These are phyloP conservation scores for Colletotrichum musae DNA, from an alignment of 2,329 filamentous ascomycete species.

Conservation along the genomic window DNA sequence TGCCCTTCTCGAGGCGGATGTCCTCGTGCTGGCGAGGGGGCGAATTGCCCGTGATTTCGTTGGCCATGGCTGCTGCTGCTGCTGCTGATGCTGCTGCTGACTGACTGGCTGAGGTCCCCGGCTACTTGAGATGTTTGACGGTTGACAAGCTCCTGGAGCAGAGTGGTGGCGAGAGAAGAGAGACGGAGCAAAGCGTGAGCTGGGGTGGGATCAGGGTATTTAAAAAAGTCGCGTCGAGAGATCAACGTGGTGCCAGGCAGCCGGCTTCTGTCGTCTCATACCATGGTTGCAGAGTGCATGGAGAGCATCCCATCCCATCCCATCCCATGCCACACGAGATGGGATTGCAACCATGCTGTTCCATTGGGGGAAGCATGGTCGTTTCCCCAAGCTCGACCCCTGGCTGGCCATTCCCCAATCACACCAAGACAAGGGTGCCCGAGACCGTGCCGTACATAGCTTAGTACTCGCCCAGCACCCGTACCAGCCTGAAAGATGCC, in stretches of 20 bases:
- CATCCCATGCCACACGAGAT: neutral
- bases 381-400: conserved; percentile 30
- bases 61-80: conserved; percentile 27
- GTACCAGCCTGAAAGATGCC: conserved; percentile 1
- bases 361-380: neutral
- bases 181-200: neutral
- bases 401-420: conserved; percentile 31
- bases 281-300: conserved; percentile 32
- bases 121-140: conserved; percentile 21
- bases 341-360: neutral
- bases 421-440: conserved; percentile 7
- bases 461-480: neutral
- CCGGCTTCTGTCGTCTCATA: conserved; percentile 24
- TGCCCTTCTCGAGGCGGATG: conserved; percentile 50
- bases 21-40: conserved; percentile 37
- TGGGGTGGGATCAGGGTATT: conserved; percentile 33
- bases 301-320: conserved; percentile 8
- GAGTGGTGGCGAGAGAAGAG: conserved; percentile 27
- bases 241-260: conserved; percentile 29
- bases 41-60: conserved; percentile 29
- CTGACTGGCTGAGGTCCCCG: neutral
- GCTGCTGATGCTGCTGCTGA: neutral
- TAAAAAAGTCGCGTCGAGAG: conserved; percentile 30
- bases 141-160: conserved; percentile 31
- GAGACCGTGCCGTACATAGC: conserved; percentile 1